Evolutionary conservation across 768 basidiomycete genomes (phyloP).

Genomic region (Phylloporus sp.): DNA sequence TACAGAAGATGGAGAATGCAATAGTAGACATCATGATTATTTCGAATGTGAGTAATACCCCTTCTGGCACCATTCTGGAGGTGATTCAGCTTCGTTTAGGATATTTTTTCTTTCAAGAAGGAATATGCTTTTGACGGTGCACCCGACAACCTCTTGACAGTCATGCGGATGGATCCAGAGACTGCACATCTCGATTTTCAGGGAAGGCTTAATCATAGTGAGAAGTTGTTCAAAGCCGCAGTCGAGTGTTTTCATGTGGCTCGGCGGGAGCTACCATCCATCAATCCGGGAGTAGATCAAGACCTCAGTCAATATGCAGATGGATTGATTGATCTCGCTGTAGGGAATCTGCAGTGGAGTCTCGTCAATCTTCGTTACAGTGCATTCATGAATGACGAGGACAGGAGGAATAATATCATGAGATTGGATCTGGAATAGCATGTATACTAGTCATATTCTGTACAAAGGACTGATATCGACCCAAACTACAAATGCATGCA

Average conservation of each 20-base stretch:
- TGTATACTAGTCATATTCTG: no score
- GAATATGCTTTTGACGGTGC: constrained; percentile 7
- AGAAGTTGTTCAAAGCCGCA: constrained; percentile 9
- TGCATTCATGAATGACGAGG: constrained; percentile 7
- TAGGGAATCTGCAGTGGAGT: constrained; percentile 14
- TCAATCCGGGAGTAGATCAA: constrained; percentile 6
- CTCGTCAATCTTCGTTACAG: constrained; percentile 8
- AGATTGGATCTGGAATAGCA: neutral
- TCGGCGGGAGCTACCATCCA: constrained; percentile 6
- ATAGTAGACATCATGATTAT: constrained; percentile 5
- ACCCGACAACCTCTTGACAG: constrained; percentile 8
- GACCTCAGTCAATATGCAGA: constrained; percentile 8
- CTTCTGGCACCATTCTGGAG: neutral
- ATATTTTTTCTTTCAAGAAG: constrained; percentile 17
- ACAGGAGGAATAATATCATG: constrained; percentile 5
- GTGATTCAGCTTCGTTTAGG: neutral
- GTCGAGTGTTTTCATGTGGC: constrained; percentile 4
- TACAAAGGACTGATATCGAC: no score
- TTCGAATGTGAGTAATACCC: constrained; percentile 8
- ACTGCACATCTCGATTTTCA: constrained; percentile 13
- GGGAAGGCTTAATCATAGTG: constrained; percentile 5
- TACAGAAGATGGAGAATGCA: constrained; percentile 11
- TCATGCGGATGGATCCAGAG: constrained; percentile 5
- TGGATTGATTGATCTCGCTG: constrained; percentile 5
- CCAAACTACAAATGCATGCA: no score